A percentile compares a stretch with the other conserved stretches of the same genome.
Conservation (phyloP, 805 yeast species). For the Wickerhamomyces pijperi region DNA sequence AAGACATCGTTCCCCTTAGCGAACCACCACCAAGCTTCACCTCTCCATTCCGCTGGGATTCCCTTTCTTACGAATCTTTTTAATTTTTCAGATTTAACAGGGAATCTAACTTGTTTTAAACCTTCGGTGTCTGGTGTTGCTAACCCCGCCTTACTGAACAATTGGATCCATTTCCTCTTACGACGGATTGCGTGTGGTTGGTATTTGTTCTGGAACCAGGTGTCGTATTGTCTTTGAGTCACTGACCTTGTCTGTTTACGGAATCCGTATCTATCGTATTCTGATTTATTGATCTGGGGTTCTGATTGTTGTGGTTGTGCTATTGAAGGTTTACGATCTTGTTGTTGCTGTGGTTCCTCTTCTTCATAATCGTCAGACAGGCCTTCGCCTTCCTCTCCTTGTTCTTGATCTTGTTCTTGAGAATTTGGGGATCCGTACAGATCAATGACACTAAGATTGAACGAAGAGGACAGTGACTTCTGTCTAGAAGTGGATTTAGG, state of each 20-base stretch:
- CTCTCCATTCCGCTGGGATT: conserved; percentile 95
- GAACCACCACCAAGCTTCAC: conserved; percentile 92
- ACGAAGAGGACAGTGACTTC: background rate
- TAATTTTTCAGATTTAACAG: conserved; percentile 67
- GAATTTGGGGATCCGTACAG: conserved; percentile 10
- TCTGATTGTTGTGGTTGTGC: background rate
- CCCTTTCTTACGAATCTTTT: conserved; percentile 82
- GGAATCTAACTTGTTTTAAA: conserved; percentile 36
- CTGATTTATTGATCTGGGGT: background rate
- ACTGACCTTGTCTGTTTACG: conserved; percentile 50
- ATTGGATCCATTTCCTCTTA: conserved; percentile 63
- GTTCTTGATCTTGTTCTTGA: background rate
- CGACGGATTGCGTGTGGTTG: conserved; percentile 51
- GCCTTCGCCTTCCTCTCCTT: background rate
- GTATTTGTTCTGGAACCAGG: conserved; percentile 61
- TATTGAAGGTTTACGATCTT: background rate
- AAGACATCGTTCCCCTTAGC: conserved; percentile 60
- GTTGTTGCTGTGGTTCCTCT: no score
- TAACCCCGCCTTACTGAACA: conserved; percentile 63
- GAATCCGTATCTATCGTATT: conserved; percentile 78
- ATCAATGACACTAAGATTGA: conserved; percentile 25
- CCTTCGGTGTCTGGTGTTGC: conserved; percentile 28
- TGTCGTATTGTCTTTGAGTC: conserved; percentile 45
- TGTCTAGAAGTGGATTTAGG: background rate
- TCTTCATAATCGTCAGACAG: background rate